Conservation (phyloP, 176 grass and related monocot species). For the Miscanthus lutarioriparius region DNA sequence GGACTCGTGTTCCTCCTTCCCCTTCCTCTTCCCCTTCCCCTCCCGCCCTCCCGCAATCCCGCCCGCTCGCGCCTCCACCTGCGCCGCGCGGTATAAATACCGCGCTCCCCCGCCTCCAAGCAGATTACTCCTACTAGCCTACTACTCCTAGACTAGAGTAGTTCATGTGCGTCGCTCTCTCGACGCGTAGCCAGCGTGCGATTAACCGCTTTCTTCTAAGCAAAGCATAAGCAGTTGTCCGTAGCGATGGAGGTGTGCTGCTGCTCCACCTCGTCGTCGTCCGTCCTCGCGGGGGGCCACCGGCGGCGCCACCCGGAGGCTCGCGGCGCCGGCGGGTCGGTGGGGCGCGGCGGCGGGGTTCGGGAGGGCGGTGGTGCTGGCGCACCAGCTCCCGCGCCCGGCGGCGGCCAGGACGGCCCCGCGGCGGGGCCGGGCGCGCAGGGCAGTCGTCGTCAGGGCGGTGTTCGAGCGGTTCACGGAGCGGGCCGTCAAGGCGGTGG, state of each 20-base stretch:
- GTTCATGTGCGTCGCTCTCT: neutral
- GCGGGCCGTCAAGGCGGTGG: slow-evolving; percentile 73
- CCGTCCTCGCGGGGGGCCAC: neutral
- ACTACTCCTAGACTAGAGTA: neutral
- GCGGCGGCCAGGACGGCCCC: neutral
- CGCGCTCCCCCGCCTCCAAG: neutral
- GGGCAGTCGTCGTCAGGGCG: slow-evolving; percentile 32
- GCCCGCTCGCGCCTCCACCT: neutral
- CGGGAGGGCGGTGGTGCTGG: slow-evolving; percentile 44
- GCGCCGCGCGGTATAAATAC: slow-evolving; percentile 23
- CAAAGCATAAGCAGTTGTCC: neutral
- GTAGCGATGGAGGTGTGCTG: slow-evolving; percentile 52
- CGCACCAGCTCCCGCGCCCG: neutral
- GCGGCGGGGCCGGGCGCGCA: neutral
- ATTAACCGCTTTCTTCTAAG: neutral
- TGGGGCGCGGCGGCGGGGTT: slow-evolving; percentile 21
- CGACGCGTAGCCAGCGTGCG: neutral
- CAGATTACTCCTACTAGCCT: neutral
- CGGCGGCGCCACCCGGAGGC: neutral
- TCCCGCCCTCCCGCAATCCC: neutral
- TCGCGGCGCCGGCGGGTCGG: slow-evolving; percentile 14
- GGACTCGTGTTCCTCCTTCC: slow-evolving; percentile 16
- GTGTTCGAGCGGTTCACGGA: slow-evolving; percentile 91
- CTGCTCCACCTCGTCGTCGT: slow-evolving; percentile 47
- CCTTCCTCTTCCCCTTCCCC: slow-evolving; percentile 46